Base-by-base conservation (phyloP, 306 rosid genomes). In the Castanea sativa region DNA sequence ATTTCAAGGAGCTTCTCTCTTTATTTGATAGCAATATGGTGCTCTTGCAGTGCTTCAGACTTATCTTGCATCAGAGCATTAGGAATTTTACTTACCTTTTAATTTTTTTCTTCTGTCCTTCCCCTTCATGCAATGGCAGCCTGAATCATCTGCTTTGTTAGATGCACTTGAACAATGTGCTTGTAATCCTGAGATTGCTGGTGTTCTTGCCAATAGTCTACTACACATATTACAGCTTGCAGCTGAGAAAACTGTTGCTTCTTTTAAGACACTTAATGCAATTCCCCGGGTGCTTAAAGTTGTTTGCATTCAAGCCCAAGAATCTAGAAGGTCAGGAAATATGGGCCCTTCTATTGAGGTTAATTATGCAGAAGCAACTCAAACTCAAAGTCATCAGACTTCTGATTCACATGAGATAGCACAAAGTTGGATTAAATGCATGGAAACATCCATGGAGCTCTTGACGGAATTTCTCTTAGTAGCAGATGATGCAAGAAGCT, bases 271-370 rank as follows among this genome's bases (percentile, higher is more conserved):
- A 75, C 90, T 93, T 73, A 71, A 85, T 90, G 97, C 94, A 57
- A 84, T 88, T 85, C 87, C 97, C 55, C 90, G 97, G 72, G 82
- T 95, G 84, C 92, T 95, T 73, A 89, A 91, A 87, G 93, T 95
- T 90, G 93, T 91, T 76, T 91, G 98, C 80, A 85, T 91, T 85
- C 96, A 93, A 82, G 94, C 94, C 71, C 89, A 90, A 78, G 98
- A 95, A 83, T 89, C 83, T 60, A 88, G 87, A 83, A 85, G 91
- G 77, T 81, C 64, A 61, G 86, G 79, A 73, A 86, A 78, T 74
- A 52, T 73, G 78, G 71, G 82, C 20, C 75, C 77, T 69, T 86
- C 86, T 57, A 51, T 33, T 73, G 88, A 85, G 80, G 79, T 69
- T 70, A 80, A 78, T 71, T 57, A 76, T 67, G 78, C 32, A 49